Base-by-base conservation (phyloP, 2,329 filamentous ascomycete species). In the Colletotrichum cuscutae region DNA sequence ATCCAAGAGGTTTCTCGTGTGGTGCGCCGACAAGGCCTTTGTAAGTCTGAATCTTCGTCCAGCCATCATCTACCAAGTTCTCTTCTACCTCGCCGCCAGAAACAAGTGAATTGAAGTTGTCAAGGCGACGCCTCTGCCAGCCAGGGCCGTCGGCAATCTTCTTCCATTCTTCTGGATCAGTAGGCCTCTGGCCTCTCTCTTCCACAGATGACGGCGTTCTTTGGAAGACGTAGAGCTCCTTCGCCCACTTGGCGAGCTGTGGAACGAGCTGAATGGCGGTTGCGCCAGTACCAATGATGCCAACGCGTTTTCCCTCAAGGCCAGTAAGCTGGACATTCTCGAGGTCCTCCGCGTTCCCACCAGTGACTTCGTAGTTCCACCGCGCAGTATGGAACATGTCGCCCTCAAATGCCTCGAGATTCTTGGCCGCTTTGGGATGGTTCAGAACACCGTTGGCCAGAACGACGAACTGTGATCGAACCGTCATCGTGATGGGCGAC, bases 211-310 rank as follows among this genome's bases (percentile, higher is more conserved):
- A 82, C 4, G 88, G 88, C 3, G 89, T 90, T 3, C 89, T 85
- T 77, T 90, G 88, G 76, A 90, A 84, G n/a, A 90, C 87, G 74
- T 85, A 88, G 3, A 90, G 76, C 52, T 89, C 80, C 60, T 87
- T 84, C 0, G 86, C 84, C 71, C 82, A 86, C 59, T 84, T 81
- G 2, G 84, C 86, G 1, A 89, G 77, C 22, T 81, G 76, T 0
- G 87, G 85, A 0, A 88, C 77, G 1, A 81, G 82, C 72, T 87
- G 85, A 3, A 89, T 80, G 0, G 83, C 84, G 0, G 86, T 88
- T 1, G 87, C 85, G 0, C 86, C 87, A 0, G 86, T 89, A 26
- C 87, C 88, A 35, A 89, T 79, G 61, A 89, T 80, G 3, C 82
- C 87, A 1, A 89, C 85, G 2, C 79, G 77, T 78, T 86, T 86